A percentile compares a stretch with the other conserved stretches of the same genome.
These are phyloP conservation scores for Hydnomerulius pinastri DNA, from an alignment of 768 basidiomycete genomes.

Conservation along the genomic window DNA sequence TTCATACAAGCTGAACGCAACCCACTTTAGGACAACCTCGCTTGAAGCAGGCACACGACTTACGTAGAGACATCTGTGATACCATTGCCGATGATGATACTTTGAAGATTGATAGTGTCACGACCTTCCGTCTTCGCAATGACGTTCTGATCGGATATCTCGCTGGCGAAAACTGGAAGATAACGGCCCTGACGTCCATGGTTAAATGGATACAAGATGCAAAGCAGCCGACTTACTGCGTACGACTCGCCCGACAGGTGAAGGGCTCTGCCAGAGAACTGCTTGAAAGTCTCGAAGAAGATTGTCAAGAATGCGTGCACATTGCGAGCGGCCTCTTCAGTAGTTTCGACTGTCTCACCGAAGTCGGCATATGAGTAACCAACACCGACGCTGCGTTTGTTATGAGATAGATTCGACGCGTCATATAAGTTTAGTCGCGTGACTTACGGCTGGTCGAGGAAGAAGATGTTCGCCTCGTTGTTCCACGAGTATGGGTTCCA, in stretches of 20 bases:
- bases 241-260: constrained; percentile 78
- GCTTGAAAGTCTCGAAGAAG: constrained; percentile 77
- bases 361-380: constrained; percentile 74
- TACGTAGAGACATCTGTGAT: constrained; percentile 57
- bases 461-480: constrained; percentile 67
- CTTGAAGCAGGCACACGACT: constrained; percentile 14
- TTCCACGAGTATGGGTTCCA: constrained; percentile 73
- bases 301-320: constrained; percentile 74
- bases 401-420: not conserved
- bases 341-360: constrained; percentile 68
- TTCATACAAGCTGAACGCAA: constrained; percentile 33
- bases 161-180: constrained; percentile 73
- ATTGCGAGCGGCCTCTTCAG: constrained; percentile 80
- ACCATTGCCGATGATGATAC: constrained; percentile 77
- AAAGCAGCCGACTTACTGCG: constrained; percentile 46
- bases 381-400: constrained; percentile 54
- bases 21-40: not conserved
- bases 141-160: constrained; percentile 73
- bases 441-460: constrained; percentile 62
- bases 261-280: constrained; percentile 67
- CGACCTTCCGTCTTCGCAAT: constrained; percentile 50
- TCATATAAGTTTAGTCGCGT: not conserved
- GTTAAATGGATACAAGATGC: not conserved
- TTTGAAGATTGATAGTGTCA: constrained; percentile 62
- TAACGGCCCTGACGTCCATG: constrained; percentile 58